Evolutionary conservation across 805 yeast species (phyloP).

Genomic region (Saccharomycopsis lassenensis): DNA sequence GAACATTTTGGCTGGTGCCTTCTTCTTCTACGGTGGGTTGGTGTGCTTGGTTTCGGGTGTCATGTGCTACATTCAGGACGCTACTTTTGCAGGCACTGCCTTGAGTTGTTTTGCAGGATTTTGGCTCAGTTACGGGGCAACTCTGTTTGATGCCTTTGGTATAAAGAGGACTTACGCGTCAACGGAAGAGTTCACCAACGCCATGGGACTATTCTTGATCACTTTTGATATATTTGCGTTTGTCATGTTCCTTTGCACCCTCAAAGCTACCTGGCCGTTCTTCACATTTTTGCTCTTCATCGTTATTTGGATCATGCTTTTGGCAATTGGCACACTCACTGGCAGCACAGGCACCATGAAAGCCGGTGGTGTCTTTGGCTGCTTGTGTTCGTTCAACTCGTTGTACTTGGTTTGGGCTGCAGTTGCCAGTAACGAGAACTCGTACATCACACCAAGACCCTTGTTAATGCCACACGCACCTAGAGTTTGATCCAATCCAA

Average conservation of each 20-base stretch:
- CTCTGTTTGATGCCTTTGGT: constrained; percentile 47
- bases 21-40: constrained; percentile 53
- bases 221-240: constrained; percentile 58
- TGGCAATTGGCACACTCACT: constrained; percentile 41
- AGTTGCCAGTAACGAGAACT: constrained; percentile 45
- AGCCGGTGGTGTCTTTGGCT: constrained; percentile 49
- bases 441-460: constrained; percentile 32
- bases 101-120: constrained; percentile 56
- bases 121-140: constrained; percentile 57
- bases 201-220: constrained; percentile 46
- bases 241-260: constrained; percentile 40
- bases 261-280: constrained; percentile 57
- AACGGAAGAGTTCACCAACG: constrained; percentile 31
- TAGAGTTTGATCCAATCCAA: too few species aligned
- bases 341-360: constrained; percentile 28
- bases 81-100: constrained; percentile 60
- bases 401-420: constrained; percentile 55
- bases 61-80: constrained; percentile 52
- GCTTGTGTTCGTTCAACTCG: constrained; percentile 40
- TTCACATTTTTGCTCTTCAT: constrained; percentile 44
- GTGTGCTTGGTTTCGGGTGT: constrained; percentile 51
- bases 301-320: constrained; percentile 41
- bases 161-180: constrained; percentile 39
- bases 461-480: constrained; percentile 17
- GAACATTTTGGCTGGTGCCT: constrained; percentile 43